Percentiles rank a stretch among this genome's conserved stretches.
Conservation (phyloP, 768 basidiomycete species). For the Brasilioporus rufonigricans region DNA sequence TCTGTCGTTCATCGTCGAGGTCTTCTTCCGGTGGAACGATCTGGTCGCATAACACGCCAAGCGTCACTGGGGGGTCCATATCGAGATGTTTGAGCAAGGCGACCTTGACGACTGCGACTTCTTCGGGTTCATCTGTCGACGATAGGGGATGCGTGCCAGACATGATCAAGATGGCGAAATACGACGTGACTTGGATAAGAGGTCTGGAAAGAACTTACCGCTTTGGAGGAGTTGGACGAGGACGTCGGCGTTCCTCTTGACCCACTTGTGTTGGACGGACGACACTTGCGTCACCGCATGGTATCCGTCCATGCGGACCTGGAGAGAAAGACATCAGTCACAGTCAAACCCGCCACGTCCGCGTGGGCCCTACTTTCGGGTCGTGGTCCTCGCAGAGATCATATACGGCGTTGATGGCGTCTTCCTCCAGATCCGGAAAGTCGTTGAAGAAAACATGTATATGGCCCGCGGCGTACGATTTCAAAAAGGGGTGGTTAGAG, state of each 20-base stretch:
- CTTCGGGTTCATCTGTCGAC: conserved; percentile 60
- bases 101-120: conserved; percentile 58
- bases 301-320: conserved; percentile 75
- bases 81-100: conserved; percentile 62
- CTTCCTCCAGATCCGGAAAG: conserved; percentile 71
- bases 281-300: conserved; percentile 53
- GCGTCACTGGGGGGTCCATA: conserved; percentile 56
- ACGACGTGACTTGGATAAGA: neutral
- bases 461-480: conserved; percentile 55
- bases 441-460: conserved; percentile 60
- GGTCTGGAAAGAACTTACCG: conserved; percentile 42
- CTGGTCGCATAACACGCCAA: conserved; percentile 71
- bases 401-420: conserved; percentile 74
- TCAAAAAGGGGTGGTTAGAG: conserved; percentile 44
- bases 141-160: conserved; percentile 11
- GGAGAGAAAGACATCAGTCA: conserved; percentile 2
- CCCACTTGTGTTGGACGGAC: conserved; percentile 49
- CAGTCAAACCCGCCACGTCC: conserved; percentile 5
- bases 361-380: conserved; percentile 39
- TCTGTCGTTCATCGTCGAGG: conserved; percentile 53
- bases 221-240: conserved; percentile 73
- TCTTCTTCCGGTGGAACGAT: conserved; percentile 49
- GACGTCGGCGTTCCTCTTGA: conserved; percentile 73
- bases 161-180: conserved; percentile 19
- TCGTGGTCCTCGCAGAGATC: conserved; percentile 74